Evolutionary conservation across 2,329 filamentous ascomycete genomes (phyloP), one percentile per base, ranked within the genome.

Genomic region (Gnomoniopsis smithogilvyi): DNA sequence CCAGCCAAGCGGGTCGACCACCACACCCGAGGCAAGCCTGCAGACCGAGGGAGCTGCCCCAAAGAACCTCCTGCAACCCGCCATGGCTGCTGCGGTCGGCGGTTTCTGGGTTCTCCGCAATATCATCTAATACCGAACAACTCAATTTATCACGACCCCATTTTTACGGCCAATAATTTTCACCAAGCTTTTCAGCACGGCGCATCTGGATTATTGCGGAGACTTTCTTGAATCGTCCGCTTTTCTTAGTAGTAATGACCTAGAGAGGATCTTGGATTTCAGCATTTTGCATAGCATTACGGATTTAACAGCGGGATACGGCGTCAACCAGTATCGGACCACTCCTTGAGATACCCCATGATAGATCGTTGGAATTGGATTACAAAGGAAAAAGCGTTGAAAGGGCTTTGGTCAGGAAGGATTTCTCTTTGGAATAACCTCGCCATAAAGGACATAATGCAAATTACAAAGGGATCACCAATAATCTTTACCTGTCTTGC

Each of bases 21-120:
- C 73, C 4, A 69, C 72, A 10, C 72, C 74, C 19, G 70, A 72
- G 34, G 67, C 66, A 21, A 68, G 62, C 22, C 68, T 74, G 21
- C 72, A 74, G 64, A 69, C 67, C 43, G 70, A 69, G 22, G 62
- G 58, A 3, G 69, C 68, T 10, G 62, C 60, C 1, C 45, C 53
- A 14, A 33, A 50, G 15, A 22, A 41, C 30, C 21, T 41, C 33
- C 53, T 56, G 21, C 3, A 33, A 17, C 53, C 45, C 6, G 46
- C 30, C 21, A 30, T 56, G 2, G 53, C 33, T 12, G 34, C 30
- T 17, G 53, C 53, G 14, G 46, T 46, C 45, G 53, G 45, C 21
- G 53, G 53, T 6, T 41, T 56, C 33, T 56, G 51, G 45, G 50
- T 68, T 56, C 51, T 68, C 43, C 53, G 48, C 33, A 49, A 50